Evolutionary conservation across 1,284 basidiomycete species (phyloP), one percentile per base, ranked within the genome.

Genomic region (Fomes fomentarius): DNA sequence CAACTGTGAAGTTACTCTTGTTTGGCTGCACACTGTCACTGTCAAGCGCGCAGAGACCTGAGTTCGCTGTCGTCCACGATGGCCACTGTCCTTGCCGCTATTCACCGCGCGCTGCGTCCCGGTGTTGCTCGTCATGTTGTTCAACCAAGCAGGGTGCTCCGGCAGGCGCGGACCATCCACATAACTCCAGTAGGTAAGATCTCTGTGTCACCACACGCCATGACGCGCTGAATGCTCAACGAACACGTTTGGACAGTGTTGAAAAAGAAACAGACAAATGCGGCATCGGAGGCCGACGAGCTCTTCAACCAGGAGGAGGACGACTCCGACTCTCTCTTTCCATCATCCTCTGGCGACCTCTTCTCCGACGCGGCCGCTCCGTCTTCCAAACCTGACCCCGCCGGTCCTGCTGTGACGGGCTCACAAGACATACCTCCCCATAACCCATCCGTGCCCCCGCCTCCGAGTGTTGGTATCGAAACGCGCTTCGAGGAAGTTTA

Each of bases 401-500:
- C 37, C 40, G 31, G 3, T 2, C 4, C 22, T 17, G 11, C 24
- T 22, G 25, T 35, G 7, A 10, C 46, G 3, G 8, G n/a, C 19
- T 38, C 47, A 21, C 8, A 51, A 9, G 17, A 37, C 42, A 24
- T 42, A 39, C 46, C 24, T 30, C 34, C 37, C 22, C 21, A 26
- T 19, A 26, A 44, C 10, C 35, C 30, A 21, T 38, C 37, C 38
- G 34, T 35, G n/a, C 46, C 25, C n/a, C 41, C 21, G 30, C 44
- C 56, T 45, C 38, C 33, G 42, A 59, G 0, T 55, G 56, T 44
- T 54, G 59, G 41, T 2, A 66, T 65, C 19, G 15, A 56, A 1
- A 46, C 35, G 31, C 54, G 63, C 22, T 72, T 72, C 55, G 63
- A 67, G 34, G 57, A 60, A 6, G 54, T 65, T 1, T 57, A 52